phyloP scores from a whole-genome alignment of 768 basidiomycete genomes.

The Rhizopogon salebrosus region DNA sequence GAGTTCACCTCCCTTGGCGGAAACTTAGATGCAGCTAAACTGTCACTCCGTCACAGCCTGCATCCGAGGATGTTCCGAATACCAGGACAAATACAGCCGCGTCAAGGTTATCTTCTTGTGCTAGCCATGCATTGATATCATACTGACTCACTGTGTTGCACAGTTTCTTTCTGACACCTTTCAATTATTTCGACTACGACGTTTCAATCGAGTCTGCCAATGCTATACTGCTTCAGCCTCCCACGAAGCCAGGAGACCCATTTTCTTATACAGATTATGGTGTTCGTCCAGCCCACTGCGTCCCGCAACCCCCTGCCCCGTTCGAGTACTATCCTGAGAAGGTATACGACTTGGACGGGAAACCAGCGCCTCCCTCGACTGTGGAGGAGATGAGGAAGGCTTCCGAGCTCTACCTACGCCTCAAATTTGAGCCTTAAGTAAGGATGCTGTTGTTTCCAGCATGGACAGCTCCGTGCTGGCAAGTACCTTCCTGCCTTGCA shows the following conservation, averaged over 20 bases:
- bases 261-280: conserved; percentile 48
- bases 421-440: conserved; percentile 25
- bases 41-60: conserved; percentile 32
- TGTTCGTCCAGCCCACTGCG: conserved; percentile 36
- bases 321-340: conserved; percentile 34
- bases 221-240: conserved; percentile 42
- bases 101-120: conserved; percentile 36
- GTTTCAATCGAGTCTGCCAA: conserved; percentile 56
- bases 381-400: conserved; percentile 35
- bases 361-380: conserved; percentile 18
- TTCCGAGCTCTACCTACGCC: conserved; percentile 34
- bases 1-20: conserved; percentile 5
- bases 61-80: conserved; percentile 60
- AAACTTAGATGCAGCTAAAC: neutral
- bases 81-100: conserved; percentile 54
- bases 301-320: conserved; percentile 32
- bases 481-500: no score
- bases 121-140: neutral
- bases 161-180: conserved; percentile 54
- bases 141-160: neutral
- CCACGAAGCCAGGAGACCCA: conserved; percentile 30
- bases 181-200: conserved; percentile 64
- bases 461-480: no score
- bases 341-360: conserved; percentile 31
- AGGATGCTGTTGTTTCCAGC: no score